Conservation (phyloP, 495 filamentous ascomycete species). For the Penicillium bovifimosum region DNA sequence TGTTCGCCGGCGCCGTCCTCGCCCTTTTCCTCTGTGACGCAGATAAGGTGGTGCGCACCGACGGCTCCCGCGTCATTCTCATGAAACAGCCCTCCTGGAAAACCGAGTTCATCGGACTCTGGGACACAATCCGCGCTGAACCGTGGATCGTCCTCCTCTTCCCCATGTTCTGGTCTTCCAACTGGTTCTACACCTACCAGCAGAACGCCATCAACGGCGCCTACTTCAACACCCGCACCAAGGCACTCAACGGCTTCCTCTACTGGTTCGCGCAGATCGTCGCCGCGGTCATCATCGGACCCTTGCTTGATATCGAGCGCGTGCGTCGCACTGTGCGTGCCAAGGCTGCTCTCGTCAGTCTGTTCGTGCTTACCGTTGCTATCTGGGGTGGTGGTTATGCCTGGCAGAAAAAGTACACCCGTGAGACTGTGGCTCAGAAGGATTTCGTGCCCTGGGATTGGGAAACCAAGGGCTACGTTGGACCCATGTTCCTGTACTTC, state of each 20-base stretch:
- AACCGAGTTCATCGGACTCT: conserved; percentile 40
- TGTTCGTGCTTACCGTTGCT: conserved; percentile 38
- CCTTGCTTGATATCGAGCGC: conserved; percentile 35
- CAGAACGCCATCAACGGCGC: conserved; percentile 49
- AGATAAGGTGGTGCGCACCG: conserved; percentile 62
- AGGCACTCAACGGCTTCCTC: conserved; percentile 43
- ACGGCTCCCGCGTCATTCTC: conserved; percentile 70
- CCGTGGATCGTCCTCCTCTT: conserved; percentile 42
- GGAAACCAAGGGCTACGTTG: conserved; percentile 35
- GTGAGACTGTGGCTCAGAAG: conserved; percentile 16
- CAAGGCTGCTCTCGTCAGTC: conserved; percentile 30
- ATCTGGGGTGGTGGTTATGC: conserved; percentile 51
- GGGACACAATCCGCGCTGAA: conserved; percentile 33
- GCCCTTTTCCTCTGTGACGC: conserved; percentile 54
- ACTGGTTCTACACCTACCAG: conserved; percentile 75
- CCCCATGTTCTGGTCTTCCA: conserved; percentile 57
- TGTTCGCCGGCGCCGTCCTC: conserved; percentile 51
- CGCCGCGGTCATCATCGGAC: conserved; percentile 41
- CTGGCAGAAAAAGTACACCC: conserved; percentile 44
- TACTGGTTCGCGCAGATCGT: conserved; percentile 53
- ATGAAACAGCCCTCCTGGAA: conserved; percentile 77
- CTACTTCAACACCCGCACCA: conserved; percentile 43
- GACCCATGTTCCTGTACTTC: conserved; percentile 51
- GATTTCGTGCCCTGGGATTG: conserved; percentile 36
- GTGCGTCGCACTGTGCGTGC: conserved; percentile 41